A percentile compares a stretch with the other conserved stretches of the same genome.
phyloP scores from a whole-genome alignment of 176 grass and related monocot genomes.

The Aechmea fasciata region DNA sequence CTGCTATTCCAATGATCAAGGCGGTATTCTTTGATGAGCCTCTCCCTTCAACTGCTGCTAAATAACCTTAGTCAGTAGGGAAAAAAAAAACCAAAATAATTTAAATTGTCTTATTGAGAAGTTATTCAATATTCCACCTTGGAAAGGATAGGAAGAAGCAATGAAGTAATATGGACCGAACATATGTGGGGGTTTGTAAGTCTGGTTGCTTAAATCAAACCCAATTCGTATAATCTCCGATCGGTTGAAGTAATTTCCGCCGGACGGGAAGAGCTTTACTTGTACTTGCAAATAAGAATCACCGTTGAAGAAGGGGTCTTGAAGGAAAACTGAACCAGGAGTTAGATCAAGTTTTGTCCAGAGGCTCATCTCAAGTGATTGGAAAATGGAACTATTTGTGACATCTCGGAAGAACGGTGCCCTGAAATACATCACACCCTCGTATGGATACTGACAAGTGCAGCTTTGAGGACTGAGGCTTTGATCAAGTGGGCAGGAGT shows the following conservation, averaged over 20 bases:
- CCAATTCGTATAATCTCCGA: constrained; percentile 65
- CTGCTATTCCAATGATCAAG: constrained; percentile 67
- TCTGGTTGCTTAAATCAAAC: constrained; percentile 85
- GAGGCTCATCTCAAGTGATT: constrained; percentile 55
- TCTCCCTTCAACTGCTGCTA: constrained; percentile 22
- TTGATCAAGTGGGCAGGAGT: constrained; percentile 41
- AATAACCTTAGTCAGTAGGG: constrained; percentile 6
- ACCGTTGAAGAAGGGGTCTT: constrained; percentile 52
- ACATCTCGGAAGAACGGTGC: constrained; percentile 59
- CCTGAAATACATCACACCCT: constrained; percentile 65
- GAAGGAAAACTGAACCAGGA: constrained; percentile 73
- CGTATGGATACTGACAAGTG: constrained; percentile 71
- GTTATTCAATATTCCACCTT: constrained; percentile 27
- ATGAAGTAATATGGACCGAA: constrained; percentile 86
- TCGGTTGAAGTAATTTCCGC: constrained; percentile 55
- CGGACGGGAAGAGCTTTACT: constrained; percentile 74
- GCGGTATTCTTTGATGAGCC: constrained; percentile 40
- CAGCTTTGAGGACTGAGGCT: constrained; percentile 80
- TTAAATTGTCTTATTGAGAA: background rate
- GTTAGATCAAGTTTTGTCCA: constrained; percentile 54
- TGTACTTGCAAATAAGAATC: constrained; percentile 58
- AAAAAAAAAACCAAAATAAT: background rate
- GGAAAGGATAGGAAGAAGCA: constrained; percentile 62
- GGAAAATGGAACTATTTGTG: constrained; percentile 57
- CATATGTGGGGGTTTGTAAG: constrained; percentile 55